Percentiles rank a stretch among this genome's conserved stretches.
phyloP scores from a whole-genome alignment of 306 rosid species.

The Medicago arabica region DNA sequence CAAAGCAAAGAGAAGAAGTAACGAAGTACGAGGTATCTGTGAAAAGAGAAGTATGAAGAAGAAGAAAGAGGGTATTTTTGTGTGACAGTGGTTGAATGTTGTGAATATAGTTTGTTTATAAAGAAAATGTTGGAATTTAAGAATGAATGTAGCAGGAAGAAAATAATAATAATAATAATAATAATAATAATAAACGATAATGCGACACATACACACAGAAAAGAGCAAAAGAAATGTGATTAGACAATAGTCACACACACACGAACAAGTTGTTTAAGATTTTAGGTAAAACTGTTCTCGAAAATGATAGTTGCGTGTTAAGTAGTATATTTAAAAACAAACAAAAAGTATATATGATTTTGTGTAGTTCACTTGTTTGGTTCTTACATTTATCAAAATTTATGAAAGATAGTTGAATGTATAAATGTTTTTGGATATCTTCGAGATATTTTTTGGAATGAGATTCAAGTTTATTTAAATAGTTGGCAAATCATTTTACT shows the following conservation, averaged over 20 bases:
- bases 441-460: no score
- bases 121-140: slow-evolving; percentile 19
- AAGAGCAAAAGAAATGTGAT: not conserved
- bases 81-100: slow-evolving; percentile 52
- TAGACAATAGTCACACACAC: not conserved
- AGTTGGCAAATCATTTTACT: no score
- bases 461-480: no score
- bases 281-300: slow-evolving; percentile 31
- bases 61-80: slow-evolving; percentile 42
- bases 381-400: no score
- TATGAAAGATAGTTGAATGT: no score
- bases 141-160: not conserved
- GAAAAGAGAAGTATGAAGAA: slow-evolving; percentile 25
- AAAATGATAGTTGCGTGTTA: slow-evolving; percentile 47
- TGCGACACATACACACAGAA: slow-evolving; percentile 11
- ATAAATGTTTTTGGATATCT: no score
- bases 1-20: slow-evolving; percentile 36
- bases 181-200: not conserved
- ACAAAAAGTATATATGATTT: not conserved
- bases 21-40: slow-evolving; percentile 34
- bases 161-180: no score
- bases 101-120: slow-evolving; percentile 50
- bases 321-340: not conserved
- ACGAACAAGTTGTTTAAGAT: slow-evolving; percentile 37
- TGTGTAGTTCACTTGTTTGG: not conserved